phyloP scores from a whole-genome alignment of 2,329 filamentous ascomycete genomes.

The Teratosphaeria nubilosa region DNA sequence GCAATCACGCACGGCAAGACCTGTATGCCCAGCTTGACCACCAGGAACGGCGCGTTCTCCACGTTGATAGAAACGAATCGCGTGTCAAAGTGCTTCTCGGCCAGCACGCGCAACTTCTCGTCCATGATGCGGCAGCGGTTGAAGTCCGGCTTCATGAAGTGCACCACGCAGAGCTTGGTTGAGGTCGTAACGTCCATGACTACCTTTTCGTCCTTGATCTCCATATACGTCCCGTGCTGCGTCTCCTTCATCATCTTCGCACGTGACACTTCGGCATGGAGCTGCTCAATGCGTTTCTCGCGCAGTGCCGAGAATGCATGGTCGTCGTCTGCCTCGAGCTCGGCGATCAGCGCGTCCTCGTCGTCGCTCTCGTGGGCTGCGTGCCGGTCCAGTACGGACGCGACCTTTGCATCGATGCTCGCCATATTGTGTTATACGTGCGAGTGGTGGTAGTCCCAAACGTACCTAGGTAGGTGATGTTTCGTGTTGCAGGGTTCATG shows the following conservation, averaged over 20 bases:
- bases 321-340: constrained; percentile 46
- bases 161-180: constrained; percentile 48
- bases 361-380: constrained; percentile 32
- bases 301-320: constrained; percentile 44
- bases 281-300: constrained; percentile 47
- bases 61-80: constrained; percentile 49
- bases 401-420: constrained; percentile 41
- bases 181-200: constrained; percentile 52
- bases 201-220: constrained; percentile 49
- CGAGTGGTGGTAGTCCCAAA: neutral
- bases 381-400: constrained; percentile 37
- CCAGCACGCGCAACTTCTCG: constrained; percentile 44
- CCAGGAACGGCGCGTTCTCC: constrained; percentile 50
- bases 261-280: constrained; percentile 45
- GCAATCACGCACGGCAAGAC: constrained; percentile 50
- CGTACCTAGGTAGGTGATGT: too few relatives aligned
- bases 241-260: constrained; percentile 38
- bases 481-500: too few relatives aligned
- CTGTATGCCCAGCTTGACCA: constrained; percentile 47
- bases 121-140: constrained; percentile 54
- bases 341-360: constrained; percentile 49
- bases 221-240: constrained; percentile 40
- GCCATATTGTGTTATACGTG: constrained; percentile 26
- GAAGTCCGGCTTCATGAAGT: constrained; percentile 57
- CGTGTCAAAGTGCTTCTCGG: constrained; percentile 49